Percentiles rank a stretch among this genome's conserved stretches.
phyloP scores from a whole-genome alignment of 169 alveolate species.

The Cryptosporidium ubiquitum region DNA sequence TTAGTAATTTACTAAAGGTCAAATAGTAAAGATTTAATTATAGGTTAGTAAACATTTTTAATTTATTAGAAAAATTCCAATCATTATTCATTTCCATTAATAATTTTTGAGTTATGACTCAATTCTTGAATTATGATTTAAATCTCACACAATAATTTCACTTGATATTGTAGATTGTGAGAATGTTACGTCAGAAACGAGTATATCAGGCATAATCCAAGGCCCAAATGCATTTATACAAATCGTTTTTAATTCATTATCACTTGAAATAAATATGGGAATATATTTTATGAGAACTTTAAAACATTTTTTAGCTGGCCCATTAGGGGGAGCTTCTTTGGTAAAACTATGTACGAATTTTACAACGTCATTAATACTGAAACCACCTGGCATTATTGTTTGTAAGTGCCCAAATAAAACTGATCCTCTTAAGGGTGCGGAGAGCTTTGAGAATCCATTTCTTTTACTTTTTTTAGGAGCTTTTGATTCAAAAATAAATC shows the following conservation, averaged over 20 bases:
- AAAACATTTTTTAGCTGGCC: conserved; percentile 67
- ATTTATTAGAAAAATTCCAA: not conserved
- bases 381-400: conserved; percentile 71
- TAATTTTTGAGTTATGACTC: not conserved
- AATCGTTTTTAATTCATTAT: conserved; percentile 45
- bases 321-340: conserved; percentile 53
- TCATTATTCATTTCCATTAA: not conserved
- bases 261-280: conserved; percentile 54
- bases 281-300: conserved; percentile 34
- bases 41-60: not conserved
- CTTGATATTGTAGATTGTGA: conserved; percentile 17
- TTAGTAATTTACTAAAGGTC: not conserved
- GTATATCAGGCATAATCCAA: conserved; percentile 72
- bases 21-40: not conserved
- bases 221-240: conserved; percentile 72
- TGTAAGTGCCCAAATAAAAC: conserved; percentile 64
- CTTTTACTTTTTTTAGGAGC: conserved; percentile 40
- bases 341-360: conserved; percentile 47
- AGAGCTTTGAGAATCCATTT: conserved; percentile 44
- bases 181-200: conserved; percentile 49
- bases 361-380: conserved; percentile 52
- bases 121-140: not conserved
- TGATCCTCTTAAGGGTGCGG: conserved; percentile 70
- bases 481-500: conserved; percentile 45
- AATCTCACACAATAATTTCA: not conserved